Evolutionary conservation across 1,284 basidiomycete species (phyloP).

Genomic region (Rhodotorula glutinis): DNA sequence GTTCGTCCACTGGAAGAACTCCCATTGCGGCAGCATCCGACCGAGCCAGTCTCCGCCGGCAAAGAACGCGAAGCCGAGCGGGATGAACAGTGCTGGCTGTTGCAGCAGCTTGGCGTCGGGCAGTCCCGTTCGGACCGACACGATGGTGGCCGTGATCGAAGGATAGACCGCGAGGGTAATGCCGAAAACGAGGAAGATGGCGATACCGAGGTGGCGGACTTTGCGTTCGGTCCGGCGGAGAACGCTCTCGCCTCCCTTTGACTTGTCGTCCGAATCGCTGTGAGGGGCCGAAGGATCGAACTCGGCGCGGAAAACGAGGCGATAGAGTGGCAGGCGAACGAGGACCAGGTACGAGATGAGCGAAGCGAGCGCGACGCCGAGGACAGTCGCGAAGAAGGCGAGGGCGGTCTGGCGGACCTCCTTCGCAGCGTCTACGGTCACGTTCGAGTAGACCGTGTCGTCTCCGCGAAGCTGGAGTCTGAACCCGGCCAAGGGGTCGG

Average conservation of each 20-base stretch:
- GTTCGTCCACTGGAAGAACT: conserved; percentile 31
- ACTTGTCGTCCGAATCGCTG: not conserved
- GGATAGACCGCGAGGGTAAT: conserved; percentile 45
- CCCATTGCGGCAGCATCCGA: conserved; percentile 40
- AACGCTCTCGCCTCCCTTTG: not conserved
- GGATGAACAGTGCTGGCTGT: conserved; percentile 36
- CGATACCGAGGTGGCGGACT: conserved; percentile 41
- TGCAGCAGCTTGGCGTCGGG: conserved; percentile 16
- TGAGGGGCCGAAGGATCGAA: conserved; percentile 11
- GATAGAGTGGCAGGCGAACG: conserved; percentile 33
- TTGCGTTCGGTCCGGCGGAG: conserved; percentile 36
- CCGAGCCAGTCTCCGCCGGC: conserved; percentile 45
- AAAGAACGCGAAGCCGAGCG: conserved; percentile 44
- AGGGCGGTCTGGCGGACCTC: conserved; percentile 34
- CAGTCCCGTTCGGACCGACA: conserved; percentile 13
- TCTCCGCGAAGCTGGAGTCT: conserved; percentile 2
- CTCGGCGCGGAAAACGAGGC: conserved; percentile 31
- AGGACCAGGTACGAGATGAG: conserved; percentile 31
- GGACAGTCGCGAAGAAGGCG: conserved; percentile 42
- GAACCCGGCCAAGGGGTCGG: not conserved
- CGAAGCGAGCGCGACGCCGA: conserved; percentile 35
- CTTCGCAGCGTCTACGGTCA: conserved; percentile 2
- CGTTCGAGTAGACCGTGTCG: not conserved
- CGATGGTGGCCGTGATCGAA: conserved; percentile 42
- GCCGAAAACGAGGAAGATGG: conserved; percentile 41